Evolutionary conservation across 805 yeast species (phyloP), one percentile per base, ranked within the genome.

Genomic region (Ogataea zsoltii): DNA sequence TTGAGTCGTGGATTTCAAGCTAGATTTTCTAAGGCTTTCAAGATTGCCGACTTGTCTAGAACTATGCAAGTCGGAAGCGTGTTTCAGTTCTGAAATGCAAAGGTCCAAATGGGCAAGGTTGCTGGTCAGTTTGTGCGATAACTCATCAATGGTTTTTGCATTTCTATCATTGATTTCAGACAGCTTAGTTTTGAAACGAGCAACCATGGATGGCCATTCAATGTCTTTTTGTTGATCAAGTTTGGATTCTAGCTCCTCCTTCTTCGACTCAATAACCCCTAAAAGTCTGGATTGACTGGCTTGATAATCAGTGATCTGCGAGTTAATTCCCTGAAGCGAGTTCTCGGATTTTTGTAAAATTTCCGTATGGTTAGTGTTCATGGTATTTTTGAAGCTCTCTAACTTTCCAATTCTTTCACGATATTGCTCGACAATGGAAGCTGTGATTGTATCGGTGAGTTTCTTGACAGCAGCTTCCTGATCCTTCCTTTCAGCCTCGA

Each of bases 41-140:
- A 38, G 16, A 3, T 7, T 9, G 2, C 9, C 16, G 15, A 38
- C 18, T 13, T 38, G 33, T 17, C 9, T 16, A 6, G 14, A n/a
- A 19, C 35, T 15, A 12, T 7, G 29, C 30, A 6, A 14, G 6
- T n/a, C 32, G 5, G 31, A 26, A 2, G 31, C 23, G 13, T 23
- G 18, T 12, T 38, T 31, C 28, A 49, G 38, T 7, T 34, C 25
- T 4, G 10, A 25, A 18, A 37, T 31, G 19, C 44, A 45, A 5
- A 28, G 11, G 16, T 44, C 46, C 3, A 48, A 29, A 6, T 14
- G 18, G 9, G 18, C 15, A 30, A 48, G 19, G 34, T 48, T 44
- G 16, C 29, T 21, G 12, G 41, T 29, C 11, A 48, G 40, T 9
- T 41, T 41, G 3, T 15, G 18, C 5, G 46, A 48, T n/a, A 44